Base-by-base conservation (phyloP, 2,329 filamentous ascomycete species). In the Calonectria pseudoturangicola region DNA sequence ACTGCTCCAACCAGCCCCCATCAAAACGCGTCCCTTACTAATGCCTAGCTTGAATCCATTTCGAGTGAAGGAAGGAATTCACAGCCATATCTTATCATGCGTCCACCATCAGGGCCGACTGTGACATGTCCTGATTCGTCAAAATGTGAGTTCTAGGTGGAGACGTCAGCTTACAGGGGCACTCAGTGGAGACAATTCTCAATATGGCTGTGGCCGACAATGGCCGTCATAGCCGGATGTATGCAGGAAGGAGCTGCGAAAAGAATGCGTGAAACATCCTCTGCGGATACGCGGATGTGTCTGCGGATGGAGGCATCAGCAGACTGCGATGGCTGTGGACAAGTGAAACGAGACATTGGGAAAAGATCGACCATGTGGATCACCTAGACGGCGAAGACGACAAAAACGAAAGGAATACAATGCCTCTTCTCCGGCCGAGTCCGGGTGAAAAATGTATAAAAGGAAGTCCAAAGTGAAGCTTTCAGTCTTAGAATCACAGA, bases 291-390 rank as follows among this genome's bases (percentile, higher is more conserved):
- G 30, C 30, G 30, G 30, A 54, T 21, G 21, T 21, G 21, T 21
- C 21, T 21, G 50, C 50, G 28, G 50, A 54, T 54, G 28, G 15
- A 54, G 28, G 16, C 27, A 54, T 54, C 47, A 50, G 47, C 47
- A 50, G 21, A 36, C 2, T 13, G 10, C 39, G 39, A 36, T 54
- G 50, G 18, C 8, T 33, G 28, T 33, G 50, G 28, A 15, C 28
- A 21, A 54, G 28, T 4, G 18, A 33, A 21, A 13, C 18, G 9
- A 54, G n/a, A 18, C 15, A 36, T 21, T n/a, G 50, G 28, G 50
- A 3, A 54, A 54, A 36, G 50, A 54, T 54, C 50, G 28, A 3
- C 50, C 5, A 33, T 21, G 50, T 36, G 50, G 50, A 54, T 54
- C 50, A 2, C 4, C 8, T 9, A 54, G 16, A 21, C 27, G 18